Evolutionary conservation across 2,329 filamentous ascomycete species (phyloP), one percentile per base, ranked within the genome.

Genomic region (Exophiala lecanii-corni): DNA sequence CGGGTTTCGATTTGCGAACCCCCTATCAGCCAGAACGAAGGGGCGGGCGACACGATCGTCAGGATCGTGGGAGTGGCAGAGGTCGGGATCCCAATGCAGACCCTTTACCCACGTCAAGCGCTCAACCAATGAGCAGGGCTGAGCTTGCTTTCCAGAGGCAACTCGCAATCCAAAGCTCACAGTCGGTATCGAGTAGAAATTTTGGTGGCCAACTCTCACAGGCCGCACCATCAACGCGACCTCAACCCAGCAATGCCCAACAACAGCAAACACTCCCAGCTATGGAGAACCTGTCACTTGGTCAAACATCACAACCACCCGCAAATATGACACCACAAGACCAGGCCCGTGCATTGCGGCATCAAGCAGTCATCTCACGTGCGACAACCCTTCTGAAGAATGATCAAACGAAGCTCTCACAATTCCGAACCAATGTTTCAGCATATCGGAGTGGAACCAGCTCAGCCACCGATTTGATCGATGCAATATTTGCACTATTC

Each of bases 111-210:
- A 70, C 78, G 4, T 86, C 84, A 21, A 87, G 85, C 41, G 84
- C 86, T 1, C 87, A 92, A 53, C 82, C 88, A 1, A 63, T 96
- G 59, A 78, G 86, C 36, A 74, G 92, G 59, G 92, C 94, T 51
- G 88, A 97, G 64, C 69, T 95, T 40, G 91, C 92, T 2, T 94
- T 88, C 62, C 91, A 97, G 59, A 76, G 92, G 38, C 88, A 94
- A 58, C 81, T 94, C 73, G 89, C 89, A 30, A 88, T 97, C 37
- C 89, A 94, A 56, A 89, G 82, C 37, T 83, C 88, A 1, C 88
- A 94, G 59, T 87, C 88, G 0, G 76, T 87, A 0, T 80, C 86
- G 0, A 82, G 78, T 33, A 79, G 89, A 32, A 88, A 81, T 2
- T 96, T 96, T 68, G 89, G 89, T 32, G 88, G 89, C 5, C 83